Percentiles rank a stretch among this genome's conserved stretches.
These are phyloP conservation scores for Starmera pachycereana DNA, from an alignment of 805 yeast species.

Conservation along the genomic window DNA sequence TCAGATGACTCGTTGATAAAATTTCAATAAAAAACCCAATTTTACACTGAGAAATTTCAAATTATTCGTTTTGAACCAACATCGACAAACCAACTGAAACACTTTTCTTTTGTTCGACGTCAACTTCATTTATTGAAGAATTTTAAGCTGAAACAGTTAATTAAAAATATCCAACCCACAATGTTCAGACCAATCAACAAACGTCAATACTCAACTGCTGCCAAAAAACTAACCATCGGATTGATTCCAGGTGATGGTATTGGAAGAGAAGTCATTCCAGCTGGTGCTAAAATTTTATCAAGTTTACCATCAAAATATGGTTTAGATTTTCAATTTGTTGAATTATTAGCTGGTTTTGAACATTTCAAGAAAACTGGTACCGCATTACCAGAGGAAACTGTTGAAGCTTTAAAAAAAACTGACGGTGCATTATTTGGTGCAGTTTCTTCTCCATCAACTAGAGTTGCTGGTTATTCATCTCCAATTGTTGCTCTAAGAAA, in stretches of 20 bases:
- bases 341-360: slow-evolving; percentile 91
- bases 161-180: no score
- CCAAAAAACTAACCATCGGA: slow-evolving; percentile 46
- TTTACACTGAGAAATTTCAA: no score
- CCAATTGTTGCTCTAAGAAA: slow-evolving; percentile 98
- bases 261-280: slow-evolving; percentile 96
- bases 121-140: no score
- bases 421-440: slow-evolving; percentile 98
- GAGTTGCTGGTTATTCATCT: slow-evolving; percentile 94
- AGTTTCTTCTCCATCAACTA: slow-evolving; percentile 87
- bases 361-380: slow-evolving; percentile 90
- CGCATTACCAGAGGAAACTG: slow-evolving; percentile 91
- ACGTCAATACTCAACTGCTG: slow-evolving; percentile 25
- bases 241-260: slow-evolving; percentile 98
- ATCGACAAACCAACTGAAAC: no score
- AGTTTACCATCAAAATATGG: slow-evolving; percentile 69
- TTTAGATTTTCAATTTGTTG: slow-evolving; percentile 74
- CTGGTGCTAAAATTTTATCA: slow-evolving; percentile 83
- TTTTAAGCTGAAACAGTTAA: no score
- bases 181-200: slow-evolving; percentile 1
- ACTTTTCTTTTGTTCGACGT: no score
- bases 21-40: no score
- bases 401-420: slow-evolving; percentile 70
- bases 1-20: no score
- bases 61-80: no score